Evolutionary conservation across 2,329 filamentous ascomycete species (phyloP).

Genomic region (Alternaria sp.): DNA sequence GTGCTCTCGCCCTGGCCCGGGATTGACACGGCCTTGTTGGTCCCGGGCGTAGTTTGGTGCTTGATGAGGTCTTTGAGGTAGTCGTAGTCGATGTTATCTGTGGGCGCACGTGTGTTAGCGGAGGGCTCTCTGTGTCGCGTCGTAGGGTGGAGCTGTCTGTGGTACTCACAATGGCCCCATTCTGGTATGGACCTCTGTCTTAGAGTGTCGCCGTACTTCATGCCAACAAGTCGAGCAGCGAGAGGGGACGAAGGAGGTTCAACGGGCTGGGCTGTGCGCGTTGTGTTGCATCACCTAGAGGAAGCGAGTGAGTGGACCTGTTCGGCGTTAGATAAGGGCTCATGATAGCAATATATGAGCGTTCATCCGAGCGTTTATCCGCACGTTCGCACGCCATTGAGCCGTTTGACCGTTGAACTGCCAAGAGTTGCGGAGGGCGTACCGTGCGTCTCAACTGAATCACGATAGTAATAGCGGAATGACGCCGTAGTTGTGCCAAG

Average conservation of each 20-base stretch:
- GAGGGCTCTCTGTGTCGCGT: neutral
- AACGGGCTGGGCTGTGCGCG: constrained; percentile 14
- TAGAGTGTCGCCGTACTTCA: constrained; percentile 81
- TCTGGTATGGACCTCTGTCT: constrained; percentile 79
- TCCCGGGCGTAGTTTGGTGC: constrained; percentile 74
- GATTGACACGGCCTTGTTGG: constrained; percentile 75
- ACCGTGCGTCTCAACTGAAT: constrained; percentile 24
- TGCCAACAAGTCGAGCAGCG: constrained; percentile 46
- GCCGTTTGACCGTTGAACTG: constrained; percentile 13
- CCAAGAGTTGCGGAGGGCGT: constrained; percentile 21
- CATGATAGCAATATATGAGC: constrained; percentile 13
- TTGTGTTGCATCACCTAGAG: constrained; percentile 19
- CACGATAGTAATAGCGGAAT: neutral
- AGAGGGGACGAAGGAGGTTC: constrained; percentile 11
- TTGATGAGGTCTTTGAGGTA: constrained; percentile 87
- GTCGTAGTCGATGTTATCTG: constrained; percentile 90
- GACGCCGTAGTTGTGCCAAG: constrained; percentile 5
- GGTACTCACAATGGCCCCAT: constrained; percentile 75
- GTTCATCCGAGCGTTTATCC: neutral
- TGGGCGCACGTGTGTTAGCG: constrained; percentile 25
- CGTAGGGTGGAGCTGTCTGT: constrained; percentile 9
- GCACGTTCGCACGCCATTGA: constrained; percentile 9
- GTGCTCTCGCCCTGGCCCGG: constrained; percentile 68
- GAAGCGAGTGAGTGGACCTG: constrained; percentile 21
- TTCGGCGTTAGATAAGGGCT: constrained; percentile 24